Evolutionary conservation across 805 yeast species (phyloP).

Genomic region (Cyberlindnera euphorbiae): DNA sequence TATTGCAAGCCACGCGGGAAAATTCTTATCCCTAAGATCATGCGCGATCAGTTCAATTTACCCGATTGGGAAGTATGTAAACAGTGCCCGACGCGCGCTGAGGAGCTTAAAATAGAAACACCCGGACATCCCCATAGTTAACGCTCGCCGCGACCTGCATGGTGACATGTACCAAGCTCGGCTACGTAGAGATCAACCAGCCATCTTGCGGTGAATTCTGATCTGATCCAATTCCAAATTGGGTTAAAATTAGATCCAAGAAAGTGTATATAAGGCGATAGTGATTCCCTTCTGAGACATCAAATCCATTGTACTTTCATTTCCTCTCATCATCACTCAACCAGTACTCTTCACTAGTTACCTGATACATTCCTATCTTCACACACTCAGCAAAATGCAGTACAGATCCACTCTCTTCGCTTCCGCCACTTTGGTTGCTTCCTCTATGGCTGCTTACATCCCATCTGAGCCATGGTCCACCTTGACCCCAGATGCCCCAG

Average conservation of each 20-base stretch:
- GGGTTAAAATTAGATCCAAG: not conserved
- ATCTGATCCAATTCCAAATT: constrained; percentile 7
- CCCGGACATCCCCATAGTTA: constrained; percentile 8
- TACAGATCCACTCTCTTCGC: constrained; percentile 32
- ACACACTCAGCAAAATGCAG: constrained; percentile 39
- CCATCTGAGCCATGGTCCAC: constrained; percentile 50
- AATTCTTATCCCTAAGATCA: no score
- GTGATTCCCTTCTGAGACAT: not conserved
- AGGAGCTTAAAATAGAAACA: not conserved
- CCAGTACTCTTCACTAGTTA: no score
- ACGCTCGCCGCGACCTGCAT: not conserved
- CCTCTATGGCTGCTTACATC: constrained; percentile 56
- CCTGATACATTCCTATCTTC: no score
- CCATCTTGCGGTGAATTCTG: constrained; percentile 8
- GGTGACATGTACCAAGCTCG: not conserved
- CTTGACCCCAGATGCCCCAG: constrained; percentile 35
- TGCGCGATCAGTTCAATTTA: not conserved
- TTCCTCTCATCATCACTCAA: not conserved
- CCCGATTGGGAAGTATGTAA: constrained; percentile 5
- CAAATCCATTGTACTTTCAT: not conserved
- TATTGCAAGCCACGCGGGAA: no score
- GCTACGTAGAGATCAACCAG: constrained; percentile 3
- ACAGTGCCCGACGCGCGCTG: constrained; percentile 2
- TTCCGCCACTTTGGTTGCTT: constrained; percentile 41
- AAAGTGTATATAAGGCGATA: constrained; percentile 4